Evolutionary conservation across 1,284 basidiomycete genomes (phyloP), one percentile per base, ranked within the genome.

Genomic region (Puccinia triticina): DNA sequence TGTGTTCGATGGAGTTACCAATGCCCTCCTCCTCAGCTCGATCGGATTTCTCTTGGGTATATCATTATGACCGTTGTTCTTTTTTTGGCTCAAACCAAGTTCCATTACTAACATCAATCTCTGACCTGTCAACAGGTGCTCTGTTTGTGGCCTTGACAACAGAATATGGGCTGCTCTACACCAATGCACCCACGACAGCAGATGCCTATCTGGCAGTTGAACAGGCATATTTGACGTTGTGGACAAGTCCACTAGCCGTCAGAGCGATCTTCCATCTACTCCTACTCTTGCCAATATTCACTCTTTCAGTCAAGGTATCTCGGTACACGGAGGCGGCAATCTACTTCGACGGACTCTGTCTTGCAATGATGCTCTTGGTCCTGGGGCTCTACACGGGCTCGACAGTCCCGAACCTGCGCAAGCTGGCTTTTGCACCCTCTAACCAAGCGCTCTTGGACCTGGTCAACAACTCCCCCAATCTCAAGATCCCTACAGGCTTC

Each of bases 381-480:
- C 40, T 81, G 32, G 79, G 71, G 14, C 71, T 81, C n/a, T 81
- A 81, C 37, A 74, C 79, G 11, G 79, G 79, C 37, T 81, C 79
- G 23, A 81, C 79, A 10, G 37, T 81, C 43, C 79, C 79, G 1
- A 81, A 81, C n/a, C 26, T 81, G 7, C 69, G 69, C 40, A 59
- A 66, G n/a, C 69, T 81, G 16, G 71, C 79, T 34, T 64, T 59
- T 32, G n/a, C 71, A 16, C 79, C 79, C 21, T 81, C 79, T 1
- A 81, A 40, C 10, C 12, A 59, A 14, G 26, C 37, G 1, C 34
- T 81, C n/a, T 57, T 34, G 16, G 46, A 37, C 16, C 57, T 73
- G n/a, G 57, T 81, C 23, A 46, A 78, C 12, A 66, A 46, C 29
- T 69, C 69, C 11, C 48, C 67, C 34, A 34, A 32, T 71, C 12